Evolutionary conservation across 345 rosid genomes (phyloP), one percentile per base, ranked within the genome.

Genomic region (Salix caprea): DNA sequence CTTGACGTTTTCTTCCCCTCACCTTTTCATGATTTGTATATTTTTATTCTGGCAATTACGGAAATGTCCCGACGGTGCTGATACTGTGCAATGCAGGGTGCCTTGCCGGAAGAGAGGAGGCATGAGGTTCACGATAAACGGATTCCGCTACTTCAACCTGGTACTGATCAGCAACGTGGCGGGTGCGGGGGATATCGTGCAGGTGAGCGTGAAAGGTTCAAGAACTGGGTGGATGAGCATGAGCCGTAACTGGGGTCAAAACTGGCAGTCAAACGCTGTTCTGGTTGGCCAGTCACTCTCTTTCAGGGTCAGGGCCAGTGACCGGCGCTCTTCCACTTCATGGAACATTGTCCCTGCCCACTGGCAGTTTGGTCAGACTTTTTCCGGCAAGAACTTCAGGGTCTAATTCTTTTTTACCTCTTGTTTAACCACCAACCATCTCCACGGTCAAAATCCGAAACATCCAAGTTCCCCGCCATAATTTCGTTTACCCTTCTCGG

Each of bases 191-290:
- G 97, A 96, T 72, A 77, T 96, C 52, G 86, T 81, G 84, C 86
- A 85, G 75, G 92, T 90, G 21, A 89, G 91, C 79, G 80, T 95
- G 0, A 95, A 95, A 44, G 99, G 99, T 18, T 40, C 91, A 24
- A 85, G 82, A 30, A 93, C 96, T 1, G 88, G 79, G 1, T 95
- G 98, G 99, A 37, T 93, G 76, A 82, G 83, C 74, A 87, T 95
- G 99, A 95, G 98, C 84, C 89, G 99, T 1, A 95, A 95, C 87
- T 95, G 99, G 99, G 99, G 99, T 34, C 99, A 95, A 72, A 95
- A 95, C 78, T 94, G 98, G 98, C 98, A 94, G 65, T 92, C 97
- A 56, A 92, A 91, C 76, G 88, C 93, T 48, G 87, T 88, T 5
- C 85, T 95, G 16, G 89, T 85, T 11, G 98, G 99, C 68, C 99